phyloP scores from a whole-genome alignment of 2,329 filamentous ascomycete genomes.

The Scedosporium apiospermum region DNA sequence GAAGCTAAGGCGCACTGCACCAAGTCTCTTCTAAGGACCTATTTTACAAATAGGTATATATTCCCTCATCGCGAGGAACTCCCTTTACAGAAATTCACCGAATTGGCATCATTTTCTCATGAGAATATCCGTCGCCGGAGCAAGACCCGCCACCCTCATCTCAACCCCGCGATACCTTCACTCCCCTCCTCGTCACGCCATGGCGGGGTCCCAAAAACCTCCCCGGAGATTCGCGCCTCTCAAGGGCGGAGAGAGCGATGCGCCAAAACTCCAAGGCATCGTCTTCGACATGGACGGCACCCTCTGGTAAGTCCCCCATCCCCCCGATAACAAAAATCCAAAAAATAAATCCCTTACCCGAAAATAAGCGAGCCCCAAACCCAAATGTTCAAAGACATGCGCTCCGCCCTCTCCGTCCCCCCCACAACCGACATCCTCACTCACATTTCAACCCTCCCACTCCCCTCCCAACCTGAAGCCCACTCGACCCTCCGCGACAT shows the following conservation, averaged over 20 bases:
- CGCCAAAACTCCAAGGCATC: slow-evolving; percentile 45
- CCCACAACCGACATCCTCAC: slow-evolving; percentile 76
- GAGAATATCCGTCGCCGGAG: neutral
- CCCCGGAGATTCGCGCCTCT: slow-evolving; percentile 49
- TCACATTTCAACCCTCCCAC: slow-evolving; percentile 69
- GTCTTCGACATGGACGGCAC: slow-evolving; percentile 96
- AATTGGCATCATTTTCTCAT: neutral
- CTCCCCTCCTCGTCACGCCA: neutral
- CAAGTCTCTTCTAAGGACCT: too few relatives aligned
- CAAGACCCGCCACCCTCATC: neutral
- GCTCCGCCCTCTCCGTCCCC: slow-evolving; percentile 59
- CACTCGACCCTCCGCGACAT: slow-evolving; percentile 68
- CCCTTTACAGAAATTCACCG: too few relatives aligned
- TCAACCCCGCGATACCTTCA: neutral
- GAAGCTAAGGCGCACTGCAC: too few relatives aligned
- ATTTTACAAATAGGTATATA: too few relatives aligned
- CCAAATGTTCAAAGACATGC: slow-evolving; percentile 94
- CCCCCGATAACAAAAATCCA: neutral
- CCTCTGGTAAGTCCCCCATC: slow-evolving; percentile 55
- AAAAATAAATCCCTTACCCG: neutral
- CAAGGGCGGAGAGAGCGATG: slow-evolving; percentile 20
- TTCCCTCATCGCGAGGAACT: too few relatives aligned
- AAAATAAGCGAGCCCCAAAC: slow-evolving; percentile 68
- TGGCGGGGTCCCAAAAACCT: neutral
- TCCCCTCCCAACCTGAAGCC: slow-evolving; percentile 48